Percentiles rank a stretch among this genome's conserved stretches.
These are phyloP conservation scores for Botrytis hyacinthi DNA, from an alignment of 2,329 filamentous ascomycete genomes.

Conservation along the genomic window DNA sequence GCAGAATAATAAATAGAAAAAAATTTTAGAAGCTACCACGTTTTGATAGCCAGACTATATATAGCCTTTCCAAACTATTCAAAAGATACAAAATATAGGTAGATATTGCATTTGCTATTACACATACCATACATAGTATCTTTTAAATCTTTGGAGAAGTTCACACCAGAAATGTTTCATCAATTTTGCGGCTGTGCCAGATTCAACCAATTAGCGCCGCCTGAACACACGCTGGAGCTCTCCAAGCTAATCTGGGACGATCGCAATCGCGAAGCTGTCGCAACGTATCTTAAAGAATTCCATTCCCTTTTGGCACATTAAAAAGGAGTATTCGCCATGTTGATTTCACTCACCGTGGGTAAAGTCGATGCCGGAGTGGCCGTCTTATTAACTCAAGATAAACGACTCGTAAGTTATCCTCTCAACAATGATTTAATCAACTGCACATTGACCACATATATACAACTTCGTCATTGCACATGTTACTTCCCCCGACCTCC, in stretches of 20 bases:
- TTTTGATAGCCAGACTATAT: not conserved
- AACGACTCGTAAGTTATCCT: conserved; percentile 71
- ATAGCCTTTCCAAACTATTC: not conserved
- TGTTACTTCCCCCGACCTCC: conserved; percentile 2
- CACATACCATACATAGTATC: not conserved
- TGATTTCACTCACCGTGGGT: conserved; percentile 96
- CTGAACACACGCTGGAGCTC: conserved; percentile 3
- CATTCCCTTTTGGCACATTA: not conserved
- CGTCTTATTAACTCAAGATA: conserved; percentile 93
- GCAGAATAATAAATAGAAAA: not conserved
- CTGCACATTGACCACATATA: not conserved
- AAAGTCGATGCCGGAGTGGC: conserved; percentile 99
- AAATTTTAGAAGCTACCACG: not conserved
- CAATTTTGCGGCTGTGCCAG: not conserved
- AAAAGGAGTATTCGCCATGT: conserved; percentile 55
- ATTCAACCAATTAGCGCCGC: conserved; percentile 16
- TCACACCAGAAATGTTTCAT: conserved; percentile 6
- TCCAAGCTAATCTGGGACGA: conserved; percentile 8
- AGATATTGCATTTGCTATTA: not conserved
- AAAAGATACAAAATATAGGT: not conserved
- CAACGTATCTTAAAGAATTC: conserved; percentile 27
- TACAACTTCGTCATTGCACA: conserved; percentile 9
- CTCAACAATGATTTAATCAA: not conserved
- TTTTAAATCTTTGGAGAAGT: not conserved
- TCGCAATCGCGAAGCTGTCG: conserved; percentile 28